Evolutionary conservation across 805 yeast species (phyloP).

Genomic region (Zygosaccharomyces gambellarensis): DNA sequence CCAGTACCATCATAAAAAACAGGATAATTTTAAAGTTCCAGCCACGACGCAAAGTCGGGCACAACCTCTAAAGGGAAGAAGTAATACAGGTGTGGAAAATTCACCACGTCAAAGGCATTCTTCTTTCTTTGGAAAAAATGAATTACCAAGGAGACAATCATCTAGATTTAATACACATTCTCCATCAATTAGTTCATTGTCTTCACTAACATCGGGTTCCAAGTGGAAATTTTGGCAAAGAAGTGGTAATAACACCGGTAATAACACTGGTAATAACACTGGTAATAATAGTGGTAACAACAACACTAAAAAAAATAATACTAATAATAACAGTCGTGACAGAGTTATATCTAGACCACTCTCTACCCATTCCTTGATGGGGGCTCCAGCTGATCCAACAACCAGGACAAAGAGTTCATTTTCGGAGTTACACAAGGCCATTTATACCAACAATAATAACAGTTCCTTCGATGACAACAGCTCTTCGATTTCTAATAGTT

Average conservation of each 20-base stretch:
- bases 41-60: conserved; percentile 1
- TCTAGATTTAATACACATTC: conserved; percentile 14
- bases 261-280: neutral
- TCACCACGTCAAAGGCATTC: conserved; percentile 13
- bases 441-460: conserved; percentile 11
- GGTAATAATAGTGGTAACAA: neutral
- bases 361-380: conserved; percentile 13
- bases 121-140: conserved; percentile 8
- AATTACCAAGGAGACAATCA: conserved; percentile 1
- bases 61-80: conserved; percentile 9
- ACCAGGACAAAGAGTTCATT: conserved; percentile 20
- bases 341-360: conserved; percentile 15
- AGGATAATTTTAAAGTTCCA: conserved; percentile 10
- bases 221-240: conserved; percentile 37
- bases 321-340: conserved; percentile 4
- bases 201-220: conserved; percentile 14
- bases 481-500: conserved; percentile 10
- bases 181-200: conserved; percentile 22
- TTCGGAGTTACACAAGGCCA: conserved; percentile 24
- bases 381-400: conserved; percentile 5
- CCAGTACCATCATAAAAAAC: conserved; percentile 3
- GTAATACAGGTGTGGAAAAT: conserved; percentile 12
- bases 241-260: conserved; percentile 1
- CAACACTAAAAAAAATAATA: neutral
- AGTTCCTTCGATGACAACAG: conserved; percentile 7